phyloP scores from a whole-genome alignment of 1,284 basidiomycete genomes.

The Lignosus rhinocerotis region DNA sequence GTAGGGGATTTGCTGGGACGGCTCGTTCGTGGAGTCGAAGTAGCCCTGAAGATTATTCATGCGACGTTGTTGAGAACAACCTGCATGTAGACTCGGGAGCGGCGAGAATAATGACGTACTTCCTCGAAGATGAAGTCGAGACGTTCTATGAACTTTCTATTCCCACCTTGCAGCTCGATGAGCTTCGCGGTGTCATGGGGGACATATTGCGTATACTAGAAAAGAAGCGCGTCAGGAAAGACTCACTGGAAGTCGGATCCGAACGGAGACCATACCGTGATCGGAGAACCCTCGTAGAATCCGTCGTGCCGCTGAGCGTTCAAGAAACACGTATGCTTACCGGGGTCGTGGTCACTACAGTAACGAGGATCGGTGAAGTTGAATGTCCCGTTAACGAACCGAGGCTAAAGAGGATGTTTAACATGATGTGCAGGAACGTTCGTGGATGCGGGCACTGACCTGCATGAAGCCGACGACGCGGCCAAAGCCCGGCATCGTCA shows the following conservation, averaged over 20 bases:
- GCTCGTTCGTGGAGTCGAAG: slow-evolving; percentile 59
- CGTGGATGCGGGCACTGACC: slow-evolving; percentile 35
- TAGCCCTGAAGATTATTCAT: slow-evolving; percentile 38
- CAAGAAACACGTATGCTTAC: slow-evolving; percentile 58
- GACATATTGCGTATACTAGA: slow-evolving; percentile 43
- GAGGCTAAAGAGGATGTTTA: slow-evolving; percentile 39
- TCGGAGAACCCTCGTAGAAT: slow-evolving; percentile 65
- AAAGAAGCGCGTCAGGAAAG: neutral
- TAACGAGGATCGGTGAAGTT: slow-evolving; percentile 66
- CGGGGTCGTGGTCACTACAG: slow-evolving; percentile 63
- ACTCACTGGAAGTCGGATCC: neutral
- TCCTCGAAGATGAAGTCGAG: slow-evolving; percentile 58
- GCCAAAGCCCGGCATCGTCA: slow-evolving; percentile 45
- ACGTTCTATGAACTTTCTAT: slow-evolving; percentile 50
- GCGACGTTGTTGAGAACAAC: too few relatives aligned
- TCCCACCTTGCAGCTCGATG: slow-evolving; percentile 59
- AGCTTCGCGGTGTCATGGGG: slow-evolving; percentile 65
- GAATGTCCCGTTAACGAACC: slow-evolving; percentile 60
- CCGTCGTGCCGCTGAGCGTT: slow-evolving; percentile 58
- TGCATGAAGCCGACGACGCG: slow-evolving; percentile 53
- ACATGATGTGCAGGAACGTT: neutral
- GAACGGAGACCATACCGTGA: slow-evolving; percentile 44
- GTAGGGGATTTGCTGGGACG: slow-evolving; percentile 62
- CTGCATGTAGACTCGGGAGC: too few relatives aligned
- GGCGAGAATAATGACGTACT: slow-evolving; percentile 27